Evolutionary conservation across 345 rosid genomes (phyloP), one percentile per base, ranked within the genome.

Genomic region (Abelmoschus esculentus): DNA sequence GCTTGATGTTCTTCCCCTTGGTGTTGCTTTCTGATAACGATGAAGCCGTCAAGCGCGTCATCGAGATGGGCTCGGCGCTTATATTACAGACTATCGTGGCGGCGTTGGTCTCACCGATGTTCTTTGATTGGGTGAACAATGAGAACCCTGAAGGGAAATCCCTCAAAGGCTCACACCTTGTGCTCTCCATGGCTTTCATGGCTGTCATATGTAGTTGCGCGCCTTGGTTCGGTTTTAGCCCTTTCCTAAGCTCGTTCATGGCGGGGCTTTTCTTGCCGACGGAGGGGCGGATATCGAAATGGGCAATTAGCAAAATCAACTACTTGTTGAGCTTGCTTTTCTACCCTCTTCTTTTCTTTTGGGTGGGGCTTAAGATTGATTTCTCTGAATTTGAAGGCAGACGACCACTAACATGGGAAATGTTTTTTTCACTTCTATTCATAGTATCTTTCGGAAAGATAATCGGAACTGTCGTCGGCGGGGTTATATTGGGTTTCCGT

Each of bases 81-180:
- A 52, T 87, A 3, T 76, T 89, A 53, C 98, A 95, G 34, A 83
- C 86, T 0, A 68, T 86, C 12, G 70, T 95, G 55, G 82, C 92
- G 0, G 93, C 97, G 6, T 80, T 73, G 10, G 67, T 86, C 54
- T 86, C 98, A 0, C 99, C 98, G 0, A 66, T 84, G 17, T 85
- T 95, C 76, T 77, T 91, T 76, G 86, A 84, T 53, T 91, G 98
- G 99, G 91, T 95, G 32, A 95, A 95, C 79, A 90, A 90, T 32
- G 99, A 91, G 74, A 95, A 95, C 77, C 99, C 99, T 0, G 96
- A 91, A 79, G 99, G 99, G 68, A 95, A 90, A 70, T 84, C 96
- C 5, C 80, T 91, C 66, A 90, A 95, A 78, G 99, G 99, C 12
- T 87, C 98, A 12, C 98, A 95, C 72, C 86, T 95, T 17, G 93